phyloP scores from a whole-genome alignment of 192 early-diverging fungal species.

The Dissophora globulifera region DNA sequence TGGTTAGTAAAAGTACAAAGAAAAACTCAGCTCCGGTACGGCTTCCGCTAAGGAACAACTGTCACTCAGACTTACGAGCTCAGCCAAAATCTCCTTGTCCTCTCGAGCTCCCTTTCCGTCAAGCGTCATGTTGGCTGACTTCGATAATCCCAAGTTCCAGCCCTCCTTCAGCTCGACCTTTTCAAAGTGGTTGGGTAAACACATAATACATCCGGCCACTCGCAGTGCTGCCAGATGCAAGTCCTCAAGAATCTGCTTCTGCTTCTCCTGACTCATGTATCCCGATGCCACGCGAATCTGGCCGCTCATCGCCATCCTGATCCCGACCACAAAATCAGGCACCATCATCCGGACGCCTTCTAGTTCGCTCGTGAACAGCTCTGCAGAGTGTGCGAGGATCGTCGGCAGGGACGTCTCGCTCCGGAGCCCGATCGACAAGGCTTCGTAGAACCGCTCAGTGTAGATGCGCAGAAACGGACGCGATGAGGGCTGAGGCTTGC shows the following conservation, averaged over 20 bases:
- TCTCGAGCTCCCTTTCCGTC: slow-evolving; percentile 33
- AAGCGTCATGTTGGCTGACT: slow-evolving; percentile 46
- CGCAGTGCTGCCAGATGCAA: slow-evolving; percentile 73
- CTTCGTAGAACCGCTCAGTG: slow-evolving; percentile 78
- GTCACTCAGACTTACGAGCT: slow-evolving; percentile 55
- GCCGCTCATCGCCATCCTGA: slow-evolving; percentile 61
- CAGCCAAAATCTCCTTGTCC: slow-evolving; percentile 62
- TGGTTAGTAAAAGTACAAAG: too few relatives aligned
- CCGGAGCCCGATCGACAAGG: slow-evolving; percentile 68
- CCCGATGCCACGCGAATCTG: slow-evolving; percentile 33
- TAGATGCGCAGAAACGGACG: slow-evolving; percentile 71
- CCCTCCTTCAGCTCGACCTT: slow-evolving; percentile 63
- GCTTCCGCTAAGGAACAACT: background rate
- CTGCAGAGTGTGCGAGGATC: slow-evolving; percentile 70
- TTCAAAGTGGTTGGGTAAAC: slow-evolving; percentile 77
- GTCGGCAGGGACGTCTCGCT: slow-evolving; percentile 71
- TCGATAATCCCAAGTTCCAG: slow-evolving; percentile 60
- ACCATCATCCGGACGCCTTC: slow-evolving; percentile 78
- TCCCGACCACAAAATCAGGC: slow-evolving; percentile 76
- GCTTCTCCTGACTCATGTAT: slow-evolving; percentile 45
- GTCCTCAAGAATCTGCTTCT: slow-evolving; percentile 63
- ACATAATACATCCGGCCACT: slow-evolving; percentile 71
- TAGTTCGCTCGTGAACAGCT: slow-evolving; percentile 73
- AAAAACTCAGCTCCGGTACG: background rate
- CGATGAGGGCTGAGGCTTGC: slow-evolving; percentile 64